A percentile compares a stretch with the other conserved stretches of the same genome.
These are phyloP conservation scores for Syncephalis plumigaleata DNA, from an alignment of 371 early-diverging fungal species.

Conservation along the genomic window DNA sequence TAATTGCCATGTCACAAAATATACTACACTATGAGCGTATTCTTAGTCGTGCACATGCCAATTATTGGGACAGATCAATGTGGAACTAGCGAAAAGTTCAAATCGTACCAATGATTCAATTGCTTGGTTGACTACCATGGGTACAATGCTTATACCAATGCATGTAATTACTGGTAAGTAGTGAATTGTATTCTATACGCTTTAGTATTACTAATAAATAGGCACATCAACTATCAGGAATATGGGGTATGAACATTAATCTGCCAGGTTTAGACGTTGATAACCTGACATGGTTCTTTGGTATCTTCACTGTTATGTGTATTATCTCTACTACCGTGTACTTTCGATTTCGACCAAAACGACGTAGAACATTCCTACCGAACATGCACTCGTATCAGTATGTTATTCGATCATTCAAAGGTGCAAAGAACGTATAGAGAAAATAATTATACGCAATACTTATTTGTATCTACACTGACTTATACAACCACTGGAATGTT, in stretches of 20 bases:
- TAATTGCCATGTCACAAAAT: conserved; percentile 86
- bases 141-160: conserved; percentile 80
- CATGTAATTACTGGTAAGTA: conserved; percentile 20
- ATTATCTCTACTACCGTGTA: background rate
- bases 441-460: too few species aligned
- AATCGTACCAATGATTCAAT: conserved; percentile 84
- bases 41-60: conserved; percentile 79
- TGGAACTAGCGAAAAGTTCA: conserved; percentile 86
- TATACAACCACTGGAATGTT: too few species aligned
- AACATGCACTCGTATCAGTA: too few species aligned
- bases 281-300: conserved; percentile 56
- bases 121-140: conserved; percentile 77
- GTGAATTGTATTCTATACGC: conserved; percentile 23
- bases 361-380: too few species aligned
- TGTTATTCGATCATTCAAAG: too few species aligned
- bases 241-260: conserved; percentile 68
- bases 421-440: too few species aligned
- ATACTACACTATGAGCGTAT: conserved; percentile 77
- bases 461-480: too few species aligned
- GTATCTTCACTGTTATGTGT: conserved; percentile 22
- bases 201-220: too few species aligned
- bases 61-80: conserved; percentile 91
- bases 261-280: conserved; percentile 55
- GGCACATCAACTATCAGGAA: conserved; percentile 11
- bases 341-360: background rate